These are phyloP conservation scores for Backusella mclennaniae DNA, from an alignment of 192 early-diverging fungal genomes.

Conservation along the genomic window DNA sequence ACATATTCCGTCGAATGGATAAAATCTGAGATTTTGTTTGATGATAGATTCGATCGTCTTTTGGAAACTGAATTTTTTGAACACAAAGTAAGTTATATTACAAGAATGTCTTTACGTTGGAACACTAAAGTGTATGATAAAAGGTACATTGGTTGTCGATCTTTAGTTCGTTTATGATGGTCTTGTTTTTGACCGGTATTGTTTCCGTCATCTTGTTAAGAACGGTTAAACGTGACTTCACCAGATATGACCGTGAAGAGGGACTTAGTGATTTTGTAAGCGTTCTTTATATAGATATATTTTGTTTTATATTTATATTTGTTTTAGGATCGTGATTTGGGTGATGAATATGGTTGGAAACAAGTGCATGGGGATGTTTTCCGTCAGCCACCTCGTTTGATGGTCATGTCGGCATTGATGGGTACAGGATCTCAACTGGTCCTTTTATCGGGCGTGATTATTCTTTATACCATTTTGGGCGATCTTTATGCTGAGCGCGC, in stretches of 20 bases:
- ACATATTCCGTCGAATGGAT: conserved; percentile 73
- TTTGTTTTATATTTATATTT: background rate
- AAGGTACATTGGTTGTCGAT: conserved; percentile 86
- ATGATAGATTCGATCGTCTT: conserved; percentile 61
- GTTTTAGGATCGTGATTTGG: conserved; percentile 58
- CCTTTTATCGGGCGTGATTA: conserved; percentile 48
- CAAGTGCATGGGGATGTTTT: conserved; percentile 88
- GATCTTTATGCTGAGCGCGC: conserved; percentile 64
- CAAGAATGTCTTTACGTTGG: background rate
- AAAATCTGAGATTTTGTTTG: conserved; percentile 50
- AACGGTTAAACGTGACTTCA: conserved; percentile 70
- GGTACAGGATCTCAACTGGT: conserved; percentile 67
- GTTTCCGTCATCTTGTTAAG: conserved; percentile 75
- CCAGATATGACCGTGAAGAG: conserved; percentile 74
- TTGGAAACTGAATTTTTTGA: conserved; percentile 78
- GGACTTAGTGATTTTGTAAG: conserved; percentile 65
- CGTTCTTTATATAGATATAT: background rate
- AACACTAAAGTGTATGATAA: background rate
- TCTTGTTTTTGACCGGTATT: conserved; percentile 71
- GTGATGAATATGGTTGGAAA: conserved; percentile 90
- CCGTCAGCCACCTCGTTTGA: conserved; percentile 62
- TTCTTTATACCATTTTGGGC: conserved; percentile 57
- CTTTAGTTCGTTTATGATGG: conserved; percentile 81
- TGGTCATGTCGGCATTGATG: conserved; percentile 63
- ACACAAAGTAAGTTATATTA: conserved; percentile 57